Evolutionary conservation across 202 grass and related monocot species (phyloP).

Genomic region (Bolboschoenoplectus hybrid): DNA sequence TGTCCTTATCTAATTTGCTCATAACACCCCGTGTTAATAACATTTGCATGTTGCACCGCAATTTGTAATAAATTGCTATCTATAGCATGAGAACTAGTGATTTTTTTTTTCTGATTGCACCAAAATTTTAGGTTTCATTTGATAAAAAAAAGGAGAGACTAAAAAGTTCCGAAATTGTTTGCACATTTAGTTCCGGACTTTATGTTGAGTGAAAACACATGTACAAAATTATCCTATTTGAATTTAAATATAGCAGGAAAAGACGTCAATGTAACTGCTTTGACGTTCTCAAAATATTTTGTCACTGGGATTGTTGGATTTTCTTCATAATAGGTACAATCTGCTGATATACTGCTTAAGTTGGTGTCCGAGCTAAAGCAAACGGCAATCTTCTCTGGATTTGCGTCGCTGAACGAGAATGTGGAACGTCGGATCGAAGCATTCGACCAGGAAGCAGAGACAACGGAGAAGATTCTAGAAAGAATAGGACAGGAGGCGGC

Average conservation of each 20-base stretch:
- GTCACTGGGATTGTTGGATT: neutral
- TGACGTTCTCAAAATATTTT: neutral
- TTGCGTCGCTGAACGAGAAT: constrained; percentile 83
- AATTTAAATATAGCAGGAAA: neutral
- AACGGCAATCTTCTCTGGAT: constrained; percentile 93
- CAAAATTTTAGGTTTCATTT: neutral
- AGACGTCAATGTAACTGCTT: neutral
- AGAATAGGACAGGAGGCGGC: constrained; percentile 82
- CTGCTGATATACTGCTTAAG: constrained; percentile 81
- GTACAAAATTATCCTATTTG: neutral
- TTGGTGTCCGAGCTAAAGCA: constrained; percentile 85
- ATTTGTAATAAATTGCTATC: neutral
- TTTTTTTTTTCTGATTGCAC: neutral
- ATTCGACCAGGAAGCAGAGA: constrained; percentile 58
- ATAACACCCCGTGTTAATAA: neutral
- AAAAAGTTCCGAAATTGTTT: neutral
- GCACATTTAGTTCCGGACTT: neutral
- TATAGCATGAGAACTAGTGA: neutral
- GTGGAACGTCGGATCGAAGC: constrained; percentile 77
- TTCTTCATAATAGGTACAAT: constrained; percentile 69
- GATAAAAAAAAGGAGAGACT: neutral
- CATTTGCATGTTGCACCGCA: neutral
- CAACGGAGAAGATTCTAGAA: constrained; percentile 73
- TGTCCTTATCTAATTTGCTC: neutral
- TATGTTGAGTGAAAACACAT: neutral